A percentile compares a stretch with the other conserved stretches of the same genome.
Conservation (phyloP, 2,329 filamentous ascomycete genomes). For the Xylaria sp. region DNA sequence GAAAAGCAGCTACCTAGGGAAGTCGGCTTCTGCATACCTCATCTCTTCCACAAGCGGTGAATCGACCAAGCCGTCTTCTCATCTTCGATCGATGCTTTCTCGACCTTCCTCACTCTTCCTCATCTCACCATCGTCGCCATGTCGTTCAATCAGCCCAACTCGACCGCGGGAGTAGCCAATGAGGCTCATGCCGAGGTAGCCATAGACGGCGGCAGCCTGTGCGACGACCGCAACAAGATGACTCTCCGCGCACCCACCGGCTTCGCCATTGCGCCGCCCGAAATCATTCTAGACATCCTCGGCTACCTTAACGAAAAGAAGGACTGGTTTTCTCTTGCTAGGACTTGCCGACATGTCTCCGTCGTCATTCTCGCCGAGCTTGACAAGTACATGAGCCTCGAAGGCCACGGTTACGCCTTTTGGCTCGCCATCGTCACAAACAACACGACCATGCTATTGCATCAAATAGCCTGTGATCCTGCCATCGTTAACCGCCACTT, state of each 20-base stretch:
- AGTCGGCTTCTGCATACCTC: too few species aligned
- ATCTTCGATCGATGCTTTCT: too few species aligned
- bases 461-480: constrained; percentile 3
- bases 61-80: too few species aligned
- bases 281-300: constrained; percentile 14
- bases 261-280: constrained; percentile 4
- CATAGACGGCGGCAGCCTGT: background rate
- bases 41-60: too few species aligned
- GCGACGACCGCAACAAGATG: background rate
- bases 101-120: too few species aligned
- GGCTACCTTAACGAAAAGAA: background rate
- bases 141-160: too few species aligned
- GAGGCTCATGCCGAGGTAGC: background rate
- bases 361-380: constrained; percentile 2
- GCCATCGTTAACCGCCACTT: constrained; percentile 11
- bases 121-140: too few species aligned
- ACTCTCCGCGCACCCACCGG: background rate
- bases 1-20: too few species aligned
- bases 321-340: constrained; percentile 16
- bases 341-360: constrained; percentile 8
- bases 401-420: background rate
- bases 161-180: background rate
- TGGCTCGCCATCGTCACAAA: constrained; percentile 13
- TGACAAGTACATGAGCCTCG: background rate
- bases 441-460: constrained; percentile 2